Conservation (phyloP, 1,139 yeast species). For the Suhomyces ambrosiae region DNA sequence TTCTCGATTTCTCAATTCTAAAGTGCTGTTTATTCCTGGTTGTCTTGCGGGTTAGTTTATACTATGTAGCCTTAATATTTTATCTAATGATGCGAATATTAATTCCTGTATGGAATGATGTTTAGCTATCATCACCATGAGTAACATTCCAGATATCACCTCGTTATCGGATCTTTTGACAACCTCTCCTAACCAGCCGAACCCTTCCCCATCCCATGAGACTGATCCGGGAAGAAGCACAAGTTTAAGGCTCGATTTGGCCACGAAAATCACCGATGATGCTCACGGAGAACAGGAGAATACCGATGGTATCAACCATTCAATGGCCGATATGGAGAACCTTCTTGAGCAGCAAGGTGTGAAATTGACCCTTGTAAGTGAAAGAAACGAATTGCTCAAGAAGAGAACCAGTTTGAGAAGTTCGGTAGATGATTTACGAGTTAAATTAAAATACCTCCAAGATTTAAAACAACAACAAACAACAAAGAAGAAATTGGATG, state of each 20-base stretch:
- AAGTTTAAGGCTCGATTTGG: conserved; percentile 13
- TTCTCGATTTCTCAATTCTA: no score
- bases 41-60: not conserved
- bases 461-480: conserved; percentile 19
- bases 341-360: conserved; percentile 21
- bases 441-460: conserved; percentile 21
- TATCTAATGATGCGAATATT: not conserved
- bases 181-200: conserved; percentile 23
- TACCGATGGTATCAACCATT: not conserved
- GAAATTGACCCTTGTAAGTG: conserved; percentile 23
- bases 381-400: conserved; percentile 26
- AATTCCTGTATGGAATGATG: not conserved
- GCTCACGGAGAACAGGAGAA: not conserved
- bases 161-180: conserved; percentile 30
- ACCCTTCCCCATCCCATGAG: conserved; percentile 3
- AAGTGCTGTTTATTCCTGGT: no score
- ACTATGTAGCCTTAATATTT: no score
- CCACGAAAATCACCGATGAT: conserved; percentile 6
- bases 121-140: conserved; percentile 19
- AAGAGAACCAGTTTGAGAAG: conserved; percentile 22
- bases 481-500: conserved; percentile 22
- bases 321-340: conserved; percentile 7
- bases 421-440: conserved; percentile 25
- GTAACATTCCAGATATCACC: conserved; percentile 30
- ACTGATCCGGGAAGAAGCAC: conserved; percentile 2